A percentile compares a stretch with the other conserved stretches of the same genome.
These are phyloP conservation scores for Termitomyces sp. DNA, from an alignment of 768 basidiomycete genomes.

Conservation along the genomic window DNA sequence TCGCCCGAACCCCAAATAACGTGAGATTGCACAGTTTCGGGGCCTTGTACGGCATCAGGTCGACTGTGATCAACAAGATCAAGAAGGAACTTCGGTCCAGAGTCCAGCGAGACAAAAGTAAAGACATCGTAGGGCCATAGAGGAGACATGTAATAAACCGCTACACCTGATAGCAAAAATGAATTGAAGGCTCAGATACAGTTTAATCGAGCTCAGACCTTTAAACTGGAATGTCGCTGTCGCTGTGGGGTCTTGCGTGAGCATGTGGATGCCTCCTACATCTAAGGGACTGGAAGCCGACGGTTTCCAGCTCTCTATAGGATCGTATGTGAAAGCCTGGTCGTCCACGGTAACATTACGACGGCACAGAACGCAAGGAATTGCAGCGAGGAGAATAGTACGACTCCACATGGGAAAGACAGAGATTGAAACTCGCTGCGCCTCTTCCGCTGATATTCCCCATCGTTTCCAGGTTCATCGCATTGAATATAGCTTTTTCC, in stretches of 20 bases:
- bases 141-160: constrained; percentile 38
- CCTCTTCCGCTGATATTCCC: not conserved
- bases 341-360: constrained; percentile 30
- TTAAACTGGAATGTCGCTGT: constrained; percentile 38
- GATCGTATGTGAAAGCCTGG: constrained; percentile 25
- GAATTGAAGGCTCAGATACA: not conserved
- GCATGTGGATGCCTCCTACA: constrained; percentile 24
- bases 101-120: constrained; percentile 34
- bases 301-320: constrained; percentile 23
- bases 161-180: constrained; percentile 26
- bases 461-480: constrained; percentile 1
- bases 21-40: constrained; percentile 31
- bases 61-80: constrained; percentile 33
- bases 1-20: constrained; percentile 32
- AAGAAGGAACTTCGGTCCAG: constrained; percentile 23
- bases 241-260: constrained; percentile 19
- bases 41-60: constrained; percentile 23
- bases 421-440: not conserved
- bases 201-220: constrained; percentile 20
- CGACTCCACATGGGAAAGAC: constrained; percentile 12
- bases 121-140: constrained; percentile 41
- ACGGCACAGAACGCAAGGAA: constrained; percentile 13
- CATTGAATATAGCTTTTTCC: constrained; percentile 3
- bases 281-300: constrained; percentile 26
- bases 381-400: constrained; percentile 9